Evolutionary conservation across 2,329 filamentous ascomycete genomes (phyloP), one percentile per base, ranked within the genome.

Genomic region (Apiospora arundinis): DNA sequence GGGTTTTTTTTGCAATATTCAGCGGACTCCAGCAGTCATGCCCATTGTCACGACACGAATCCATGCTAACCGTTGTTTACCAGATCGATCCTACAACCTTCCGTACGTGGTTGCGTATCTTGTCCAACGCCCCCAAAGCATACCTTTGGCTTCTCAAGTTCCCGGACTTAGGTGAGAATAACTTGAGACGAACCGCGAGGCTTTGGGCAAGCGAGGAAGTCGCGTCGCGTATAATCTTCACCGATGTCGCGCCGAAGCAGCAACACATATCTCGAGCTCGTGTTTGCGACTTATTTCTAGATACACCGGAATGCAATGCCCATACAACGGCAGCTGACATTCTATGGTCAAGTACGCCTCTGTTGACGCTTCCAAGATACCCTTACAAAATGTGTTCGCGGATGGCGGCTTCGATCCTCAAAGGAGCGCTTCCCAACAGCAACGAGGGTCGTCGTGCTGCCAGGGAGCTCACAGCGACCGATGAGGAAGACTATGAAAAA

Each of bases 381-480:
- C 90, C 93, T 68, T 98, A 98, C 83, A 99, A 99, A 83, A 99
- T 99, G 96, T 99, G 96, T 82, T 97, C 94, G 60, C 93, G 96
- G 70, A 99, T 99, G 93, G 96, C 95, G 8, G 95, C 96, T 8
- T 97, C 94, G 14, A 98, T 99, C 71, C 87, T 99, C 42, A 93
- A 91, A 74, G 96, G 96, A 21, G 96, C 96, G 0, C 84, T 99
- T 4, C 96, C 96, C 0, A 92, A 91, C 75, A 87, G 85, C 0
- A 82, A 85, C 1, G 89, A 90, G n/a, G 95, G 95, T 3, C 83
- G 84, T 8, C 85, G 84, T 71, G 93, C 92, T 0, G 92, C 92
- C 0, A 80, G 83, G 23, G 94, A 98, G 71, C 86, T 99, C 42
- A 94, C 97, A 71, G 93, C 93, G 0, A 83, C 81, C 5, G 91